These are phyloP conservation scores for Arthrocladium fulminans DNA, from an alignment of 2,329 filamentous ascomycete genomes.

Conservation along the genomic window DNA sequence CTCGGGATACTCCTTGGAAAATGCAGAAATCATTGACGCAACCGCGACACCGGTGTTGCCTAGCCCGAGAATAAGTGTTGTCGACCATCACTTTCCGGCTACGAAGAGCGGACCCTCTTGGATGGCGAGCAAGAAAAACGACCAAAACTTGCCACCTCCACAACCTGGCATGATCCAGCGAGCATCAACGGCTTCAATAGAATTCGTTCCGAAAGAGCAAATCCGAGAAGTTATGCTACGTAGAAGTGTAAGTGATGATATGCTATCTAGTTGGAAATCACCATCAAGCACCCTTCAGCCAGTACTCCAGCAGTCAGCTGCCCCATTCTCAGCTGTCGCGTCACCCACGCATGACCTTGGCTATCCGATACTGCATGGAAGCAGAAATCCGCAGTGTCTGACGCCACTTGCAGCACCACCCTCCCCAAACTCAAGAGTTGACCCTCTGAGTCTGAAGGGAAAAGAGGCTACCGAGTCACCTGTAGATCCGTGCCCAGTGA, in stretches of 20 bases:
- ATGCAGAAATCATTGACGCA: conserved; percentile 24
- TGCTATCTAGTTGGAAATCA: conserved; percentile 14
- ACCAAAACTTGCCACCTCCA: conserved; percentile 10
- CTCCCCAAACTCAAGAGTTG: conserved; percentile 15
- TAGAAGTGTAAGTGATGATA: conserved; percentile 18
- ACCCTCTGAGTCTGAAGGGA: conserved; percentile 10
- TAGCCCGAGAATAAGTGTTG: conserved; percentile 21
- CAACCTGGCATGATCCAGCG: conserved; percentile 19
- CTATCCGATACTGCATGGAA: conserved; percentile 8
- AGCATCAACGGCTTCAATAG: conserved; percentile 23
- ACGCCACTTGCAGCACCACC: conserved; percentile 13
- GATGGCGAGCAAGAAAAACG: conserved; percentile 13
- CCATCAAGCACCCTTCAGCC: conserved; percentile 17
- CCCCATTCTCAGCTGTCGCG: conserved; percentile 14
- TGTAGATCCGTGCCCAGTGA: conserved; percentile 2
- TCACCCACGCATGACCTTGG: conserved; percentile 22
- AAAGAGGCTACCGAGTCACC: conserved; percentile 3
- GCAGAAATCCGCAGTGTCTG: conserved; percentile 1
- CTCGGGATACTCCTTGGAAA: conserved; percentile 22
- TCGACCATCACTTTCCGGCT: conserved; percentile 19
- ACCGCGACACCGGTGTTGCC: conserved; percentile 20
- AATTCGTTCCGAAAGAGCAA: conserved; percentile 22
- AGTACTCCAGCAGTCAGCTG: conserved; percentile 20
- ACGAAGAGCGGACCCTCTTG: conserved; percentile 8
- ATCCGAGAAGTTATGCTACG: conserved; percentile 17